Evolutionary conservation across 345 rosid genomes (phyloP).

Genomic region (Fremontodendron californicum): DNA sequence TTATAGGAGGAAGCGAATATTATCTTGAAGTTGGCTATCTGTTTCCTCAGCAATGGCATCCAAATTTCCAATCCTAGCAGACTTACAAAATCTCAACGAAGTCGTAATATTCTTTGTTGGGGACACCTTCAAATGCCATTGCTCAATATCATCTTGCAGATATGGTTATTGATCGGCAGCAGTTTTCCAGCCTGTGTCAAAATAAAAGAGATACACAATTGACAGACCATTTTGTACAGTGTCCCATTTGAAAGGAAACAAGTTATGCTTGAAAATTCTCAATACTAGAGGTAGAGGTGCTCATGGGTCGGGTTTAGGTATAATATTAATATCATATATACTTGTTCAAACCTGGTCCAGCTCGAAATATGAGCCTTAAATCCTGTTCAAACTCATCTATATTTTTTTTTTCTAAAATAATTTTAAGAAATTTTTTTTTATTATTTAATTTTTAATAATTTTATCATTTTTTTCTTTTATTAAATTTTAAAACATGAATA

Average conservation of each 20-base stretch:
- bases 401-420: too few species aligned
- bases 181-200: conserved; percentile 13
- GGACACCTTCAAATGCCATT: not conserved
- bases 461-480: too few species aligned
- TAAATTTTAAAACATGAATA: too few species aligned
- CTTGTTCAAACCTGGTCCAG: too few species aligned
- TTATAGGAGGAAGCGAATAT: not conserved
- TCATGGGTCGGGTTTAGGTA: too few species aligned
- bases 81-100: not conserved
- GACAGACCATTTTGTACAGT: conserved; percentile 32
- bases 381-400: too few species aligned
- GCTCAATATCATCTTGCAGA: not conserved
- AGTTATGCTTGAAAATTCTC: not conserved
- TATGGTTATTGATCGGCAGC: not conserved
- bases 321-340: too few species aligned
- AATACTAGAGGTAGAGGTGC: too few species aligned
- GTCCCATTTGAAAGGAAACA: not conserved
- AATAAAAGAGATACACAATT: conserved; percentile 11
- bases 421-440: too few species aligned
- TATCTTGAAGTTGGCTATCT: not conserved
- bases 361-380: too few species aligned
- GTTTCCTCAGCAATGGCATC: not conserved
- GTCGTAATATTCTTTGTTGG: not conserved
- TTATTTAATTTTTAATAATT: too few species aligned
- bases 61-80: not conserved